A percentile compares a stretch with the other conserved stretches of the same genome.
Conservation (phyloP, 129 eudicot genomes). For the Pittosporum tobira region DNA sequence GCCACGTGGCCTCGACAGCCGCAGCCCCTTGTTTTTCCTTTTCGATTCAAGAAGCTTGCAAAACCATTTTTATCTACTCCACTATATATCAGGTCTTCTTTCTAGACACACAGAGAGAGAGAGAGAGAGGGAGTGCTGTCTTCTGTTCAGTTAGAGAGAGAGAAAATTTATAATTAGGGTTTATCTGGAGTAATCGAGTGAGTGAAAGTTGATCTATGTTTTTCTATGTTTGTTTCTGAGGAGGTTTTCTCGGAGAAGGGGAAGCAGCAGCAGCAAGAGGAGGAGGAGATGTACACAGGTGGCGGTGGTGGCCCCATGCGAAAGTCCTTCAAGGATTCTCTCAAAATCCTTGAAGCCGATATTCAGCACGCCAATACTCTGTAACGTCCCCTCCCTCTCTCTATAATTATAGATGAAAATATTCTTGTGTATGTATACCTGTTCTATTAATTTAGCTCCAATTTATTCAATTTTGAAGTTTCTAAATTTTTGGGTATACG, state of each 20-base stretch:
- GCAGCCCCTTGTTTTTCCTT: slow-evolving; percentile 1
- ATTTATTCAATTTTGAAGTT: slow-evolving; percentile 2
- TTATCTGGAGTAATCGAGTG: slow-evolving; percentile 13
- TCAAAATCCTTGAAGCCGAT: slow-evolving; percentile 80
- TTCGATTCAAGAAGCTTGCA: background rate
- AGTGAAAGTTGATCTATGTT: slow-evolving; percentile 20
- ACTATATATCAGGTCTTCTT: slow-evolving; percentile 14
- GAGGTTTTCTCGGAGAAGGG: background rate
- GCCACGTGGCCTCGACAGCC: slow-evolving; percentile 38
- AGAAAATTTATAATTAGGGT: slow-evolving; percentile 10
- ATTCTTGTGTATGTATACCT: background rate
- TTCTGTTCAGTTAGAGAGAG: slow-evolving; percentile 12
- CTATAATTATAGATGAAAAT: background rate
- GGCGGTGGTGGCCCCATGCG: slow-evolving; percentile 39
- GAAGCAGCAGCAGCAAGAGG: slow-evolving; percentile 3
- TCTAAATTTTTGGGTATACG: slow-evolving; percentile 17
- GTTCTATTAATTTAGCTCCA: background rate
- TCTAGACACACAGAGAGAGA: no score
- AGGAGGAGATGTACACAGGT: slow-evolving; percentile 33
- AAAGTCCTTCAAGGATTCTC: slow-evolving; percentile 71
- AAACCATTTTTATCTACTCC: background rate
- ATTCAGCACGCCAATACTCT: slow-evolving; percentile 76
- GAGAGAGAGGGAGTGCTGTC: slow-evolving; percentile 4
- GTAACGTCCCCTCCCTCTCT: slow-evolving; percentile 15
- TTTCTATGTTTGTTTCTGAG: slow-evolving; percentile 10